phyloP scores from a whole-genome alignment of 441 rosid species.

The Gossypium schwendimanii region DNA sequence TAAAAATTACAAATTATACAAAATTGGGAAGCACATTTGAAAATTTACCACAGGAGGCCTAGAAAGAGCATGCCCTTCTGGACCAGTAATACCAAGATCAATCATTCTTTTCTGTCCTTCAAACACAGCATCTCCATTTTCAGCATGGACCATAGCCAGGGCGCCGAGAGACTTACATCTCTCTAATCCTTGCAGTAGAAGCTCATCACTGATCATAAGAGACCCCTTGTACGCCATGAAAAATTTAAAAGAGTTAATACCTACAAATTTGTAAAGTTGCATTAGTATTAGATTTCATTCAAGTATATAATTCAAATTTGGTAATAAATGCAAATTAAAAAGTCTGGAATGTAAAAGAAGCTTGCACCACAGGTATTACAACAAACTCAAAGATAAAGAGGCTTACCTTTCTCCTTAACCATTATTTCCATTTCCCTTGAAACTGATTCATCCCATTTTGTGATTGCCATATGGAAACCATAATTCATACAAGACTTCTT shows the following conservation, averaged over 20 bases:
- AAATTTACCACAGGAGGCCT: constrained; percentile 79
- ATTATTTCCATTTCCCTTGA: constrained; percentile 78
- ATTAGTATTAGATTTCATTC: neutral
- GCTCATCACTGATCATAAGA: constrained; percentile 75
- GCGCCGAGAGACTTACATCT: constrained; percentile 92
- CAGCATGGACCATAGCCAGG: constrained; percentile 97
- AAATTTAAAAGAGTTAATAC: constrained; percentile 96
- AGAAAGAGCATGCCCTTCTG: constrained; percentile 96
- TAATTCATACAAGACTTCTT: constrained; percentile 80
- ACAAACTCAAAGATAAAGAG: constrained; percentile 10
- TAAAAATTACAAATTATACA: neutral
- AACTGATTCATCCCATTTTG: constrained; percentile 80
- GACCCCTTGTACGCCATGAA: constrained; percentile 90
- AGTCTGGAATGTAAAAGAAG: neutral
- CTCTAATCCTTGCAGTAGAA: constrained; percentile 71
- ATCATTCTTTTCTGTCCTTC: constrained; percentile 93
- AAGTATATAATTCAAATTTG: neutral
- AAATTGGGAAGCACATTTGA: neutral
- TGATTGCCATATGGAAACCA: constrained; percentile 92
- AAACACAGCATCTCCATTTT: constrained; percentile 93
- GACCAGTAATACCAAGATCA: constrained; percentile 86
- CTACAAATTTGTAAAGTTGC: constrained; percentile 29
- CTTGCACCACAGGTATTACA: neutral
- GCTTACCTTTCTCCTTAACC: constrained; percentile 78
- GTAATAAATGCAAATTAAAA: neutral